Percentiles rank a stretch among this genome's conserved stretches.
Evolutionary conservation across 1,284 basidiomycete species (phyloP).

Genomic region (Cutaneotrichosporon cavernicola): DNA sequence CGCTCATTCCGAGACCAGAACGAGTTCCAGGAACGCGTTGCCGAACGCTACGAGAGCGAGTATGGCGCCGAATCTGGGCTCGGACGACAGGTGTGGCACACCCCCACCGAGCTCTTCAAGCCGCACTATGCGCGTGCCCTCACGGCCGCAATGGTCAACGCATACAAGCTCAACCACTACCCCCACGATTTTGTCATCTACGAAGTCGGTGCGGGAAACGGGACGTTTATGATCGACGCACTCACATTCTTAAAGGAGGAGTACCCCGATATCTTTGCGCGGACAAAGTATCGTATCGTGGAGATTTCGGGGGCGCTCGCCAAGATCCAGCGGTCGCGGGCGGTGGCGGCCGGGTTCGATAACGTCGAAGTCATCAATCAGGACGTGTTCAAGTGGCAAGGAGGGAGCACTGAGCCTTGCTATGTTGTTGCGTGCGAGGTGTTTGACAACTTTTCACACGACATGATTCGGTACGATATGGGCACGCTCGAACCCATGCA

Average conservation of each 20-base stretch:
- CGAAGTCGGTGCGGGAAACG: conserved; percentile 97
- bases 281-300: conserved; percentile 80
- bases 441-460: conserved; percentile 95
- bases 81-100: conserved; percentile 96
- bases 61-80: conserved; percentile 59
- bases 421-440: conserved; percentile 95
- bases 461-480: conserved; percentile 86
- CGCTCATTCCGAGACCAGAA: conserved; percentile 63
- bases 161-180: conserved; percentile 91
- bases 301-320: conserved; percentile 86
- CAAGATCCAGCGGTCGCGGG: conserved; percentile 65
- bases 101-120: conserved; percentile 97
- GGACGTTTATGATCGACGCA: conserved; percentile 85
- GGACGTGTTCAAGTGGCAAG: conserved; percentile 82
- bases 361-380: conserved; percentile 72
- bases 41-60: conserved; percentile 64
- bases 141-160: conserved; percentile 79
- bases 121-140: conserved; percentile 93
- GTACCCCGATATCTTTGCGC: conserved; percentile 87
- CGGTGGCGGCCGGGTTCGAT: conserved; percentile 58
- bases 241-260: conserved; percentile 73
- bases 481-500: conserved; percentile 77
- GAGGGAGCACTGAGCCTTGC: conserved; percentile 74
- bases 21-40: conserved; percentile 79
- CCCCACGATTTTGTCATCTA: conserved; percentile 94